phyloP scores from a whole-genome alignment of 1,139 yeast species.

The Geotrichum klebahnii region DNA sequence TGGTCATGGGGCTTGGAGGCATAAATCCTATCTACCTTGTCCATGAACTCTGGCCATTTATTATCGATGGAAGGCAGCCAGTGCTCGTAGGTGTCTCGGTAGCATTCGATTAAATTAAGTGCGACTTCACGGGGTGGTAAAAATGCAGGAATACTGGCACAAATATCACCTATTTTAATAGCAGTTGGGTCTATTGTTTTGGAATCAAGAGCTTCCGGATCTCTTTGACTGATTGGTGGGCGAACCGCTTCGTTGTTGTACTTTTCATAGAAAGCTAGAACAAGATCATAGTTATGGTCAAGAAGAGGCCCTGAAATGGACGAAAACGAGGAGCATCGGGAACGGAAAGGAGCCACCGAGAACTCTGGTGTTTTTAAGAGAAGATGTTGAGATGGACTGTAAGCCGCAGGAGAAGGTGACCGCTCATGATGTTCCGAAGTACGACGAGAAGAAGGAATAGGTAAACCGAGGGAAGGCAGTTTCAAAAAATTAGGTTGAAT shows the following conservation, averaged over 20 bases:
- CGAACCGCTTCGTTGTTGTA: slow-evolving; percentile 7
- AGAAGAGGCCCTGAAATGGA: background rate
- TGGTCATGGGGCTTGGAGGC: slow-evolving; percentile 16
- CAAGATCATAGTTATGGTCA: background rate
- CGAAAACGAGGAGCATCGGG: background rate
- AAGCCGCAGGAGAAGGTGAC: slow-evolving; percentile 10
- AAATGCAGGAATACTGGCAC: background rate
- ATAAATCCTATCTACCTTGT: slow-evolving; percentile 24
- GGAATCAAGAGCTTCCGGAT: background rate
- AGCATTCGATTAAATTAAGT: slow-evolving; percentile 18
- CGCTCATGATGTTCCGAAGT: slow-evolving; percentile 7
- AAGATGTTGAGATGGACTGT: slow-evolving; percentile 4
- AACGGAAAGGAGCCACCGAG: background rate
- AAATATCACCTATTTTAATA: too few species aligned
- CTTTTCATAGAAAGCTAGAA: background rate
- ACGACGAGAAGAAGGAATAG: slow-evolving; percentile 10
- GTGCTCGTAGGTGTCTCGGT: slow-evolving; percentile 27
- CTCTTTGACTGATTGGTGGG: slow-evolving; percentile 9
- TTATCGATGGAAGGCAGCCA: slow-evolving; percentile 31
- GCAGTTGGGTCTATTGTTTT: background rate
- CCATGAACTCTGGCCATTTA: slow-evolving; percentile 28
- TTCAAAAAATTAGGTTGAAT: background rate
- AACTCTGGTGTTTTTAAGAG: slow-evolving; percentile 19
- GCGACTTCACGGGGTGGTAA: slow-evolving; percentile 19
- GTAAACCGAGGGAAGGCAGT: slow-evolving; percentile 11